Base-by-base conservation (phyloP, 192 early-diverging fungal species). In the Podila verticillata region DNA sequence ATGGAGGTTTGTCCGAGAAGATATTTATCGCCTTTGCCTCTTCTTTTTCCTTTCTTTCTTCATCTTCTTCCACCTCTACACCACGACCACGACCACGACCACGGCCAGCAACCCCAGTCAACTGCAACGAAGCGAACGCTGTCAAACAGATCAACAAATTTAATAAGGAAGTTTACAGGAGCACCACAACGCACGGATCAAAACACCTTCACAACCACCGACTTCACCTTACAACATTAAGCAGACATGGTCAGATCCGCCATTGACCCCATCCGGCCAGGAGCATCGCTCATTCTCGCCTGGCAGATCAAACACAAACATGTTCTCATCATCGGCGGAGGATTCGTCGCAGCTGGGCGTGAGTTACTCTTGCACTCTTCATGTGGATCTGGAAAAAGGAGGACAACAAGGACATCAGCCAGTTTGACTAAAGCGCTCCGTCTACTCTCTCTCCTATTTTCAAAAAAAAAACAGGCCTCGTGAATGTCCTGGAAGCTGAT, bases 311-410 rank as follows among this genome's bases (percentile, higher is more conserved):
- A 86, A 61, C 75, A 83, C 1, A 91, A 91, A 68, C 84, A 90
- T n/a, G 90, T 97, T 34, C 82, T 98, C n/a, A 91, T 98, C 60
- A 93, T 98, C 2, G 96, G 96, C 48, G 95, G 95, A 51, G 94
- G 93, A 7, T 85, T 89, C 68, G 94, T 96, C 24, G 95, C 96
- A 6, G 92, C 92, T 15, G 89, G 90, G 30, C 92, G 96, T 39
- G 93, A 34, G 77, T 72, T 19, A 28, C 12, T 30, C 30, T 34
- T 34, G 5, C 58, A 12, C 13, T 30, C 8, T 5, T 19, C 30
- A 31, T 4, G 0, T 3, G 30, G 29, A 32, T 15, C 39, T 7
- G 39, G 10, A 44, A 44, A 44, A 44, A 44, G 3, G 13, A 3
- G 17, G 39, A 44, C 39, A 2, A 44, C 12, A 44, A 8, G 13